A percentile compares a stretch with the other conserved stretches of the same genome.
These are phyloP conservation scores for Podospora pseudocomata DNA, from an alignment of 495 filamentous ascomycete genomes.

Conservation along the genomic window DNA sequence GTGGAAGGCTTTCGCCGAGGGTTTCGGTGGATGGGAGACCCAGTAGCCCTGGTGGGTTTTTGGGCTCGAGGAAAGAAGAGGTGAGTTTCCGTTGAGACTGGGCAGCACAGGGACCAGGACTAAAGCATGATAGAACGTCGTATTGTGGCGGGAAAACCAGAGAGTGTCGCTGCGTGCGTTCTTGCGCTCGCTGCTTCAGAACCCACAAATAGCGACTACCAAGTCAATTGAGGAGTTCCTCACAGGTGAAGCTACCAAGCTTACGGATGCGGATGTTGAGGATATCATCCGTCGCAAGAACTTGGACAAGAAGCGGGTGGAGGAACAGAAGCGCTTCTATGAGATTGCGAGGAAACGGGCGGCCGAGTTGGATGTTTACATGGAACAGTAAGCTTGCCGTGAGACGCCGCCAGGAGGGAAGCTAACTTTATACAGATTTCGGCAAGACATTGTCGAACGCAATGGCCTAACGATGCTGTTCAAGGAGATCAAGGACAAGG, in stretches of 20 bases:
- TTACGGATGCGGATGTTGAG: constrained; percentile 75
- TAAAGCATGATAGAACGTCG: constrained; percentile 38
- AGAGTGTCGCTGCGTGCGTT: constrained; percentile 89
- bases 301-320: constrained; percentile 81
- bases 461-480: constrained; percentile 93
- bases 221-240: constrained; percentile 81
- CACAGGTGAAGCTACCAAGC: constrained; percentile 59
- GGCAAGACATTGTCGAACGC: constrained; percentile 55
- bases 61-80: constrained; percentile 23
- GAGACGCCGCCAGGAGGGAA: not conserved
- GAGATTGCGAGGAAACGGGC: constrained; percentile 90
- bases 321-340: constrained; percentile 91
- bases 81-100: constrained; percentile 5
- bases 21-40: constrained; percentile 35
- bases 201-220: constrained; percentile 75
- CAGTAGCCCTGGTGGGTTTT: constrained; percentile 20
- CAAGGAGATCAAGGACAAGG: constrained; percentile 82
- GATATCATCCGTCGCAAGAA: constrained; percentile 76
- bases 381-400: constrained; percentile 77
- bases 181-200: constrained; percentile 75
- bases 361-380: constrained; percentile 90
- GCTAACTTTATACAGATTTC: constrained; percentile 38
- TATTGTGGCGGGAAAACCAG: constrained; percentile 85
- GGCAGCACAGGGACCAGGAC: not conserved
- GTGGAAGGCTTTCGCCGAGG: constrained; percentile 39